Conservation (phyloP, 2,329 filamentous ascomycete genomes). For the Beauveria varroae region DNA sequence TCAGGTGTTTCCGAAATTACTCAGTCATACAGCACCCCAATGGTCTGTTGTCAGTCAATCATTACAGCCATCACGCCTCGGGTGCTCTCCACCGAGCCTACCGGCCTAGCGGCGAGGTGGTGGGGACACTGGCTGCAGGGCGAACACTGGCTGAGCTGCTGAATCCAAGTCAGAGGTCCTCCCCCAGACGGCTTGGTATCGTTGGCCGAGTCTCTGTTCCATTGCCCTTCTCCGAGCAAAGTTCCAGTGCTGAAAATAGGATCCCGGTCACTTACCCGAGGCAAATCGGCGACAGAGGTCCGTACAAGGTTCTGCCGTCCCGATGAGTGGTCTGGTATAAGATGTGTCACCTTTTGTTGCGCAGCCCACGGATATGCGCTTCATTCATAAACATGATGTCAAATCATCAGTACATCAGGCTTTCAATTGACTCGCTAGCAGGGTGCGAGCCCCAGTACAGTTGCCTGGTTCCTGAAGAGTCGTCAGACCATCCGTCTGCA, state of each 20-base stretch:
- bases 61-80: background rate
- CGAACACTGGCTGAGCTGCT: conserved; percentile 7
- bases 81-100: background rate
- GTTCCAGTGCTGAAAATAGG: conserved; percentile 1
- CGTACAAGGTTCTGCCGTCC: background rate
- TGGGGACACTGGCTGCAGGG: conserved; percentile 8
- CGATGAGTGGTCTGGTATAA: background rate
- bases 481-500: background rate
- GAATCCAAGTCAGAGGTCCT: background rate
- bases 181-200: background rate
- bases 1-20: background rate
- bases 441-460: background rate
- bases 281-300: background rate
- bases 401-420: background rate
- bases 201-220: background rate
- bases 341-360: background rate
- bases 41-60: background rate
- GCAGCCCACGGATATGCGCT: background rate
- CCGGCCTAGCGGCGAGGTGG: background rate
- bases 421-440: background rate
- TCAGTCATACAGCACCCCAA: background rate
- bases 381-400: background rate
- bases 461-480: background rate
- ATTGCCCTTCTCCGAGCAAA: background rate
- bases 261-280: background rate